Base-by-base conservation (phyloP, 768 basidiomycete species). In the Termitomyces sp. region DNA sequence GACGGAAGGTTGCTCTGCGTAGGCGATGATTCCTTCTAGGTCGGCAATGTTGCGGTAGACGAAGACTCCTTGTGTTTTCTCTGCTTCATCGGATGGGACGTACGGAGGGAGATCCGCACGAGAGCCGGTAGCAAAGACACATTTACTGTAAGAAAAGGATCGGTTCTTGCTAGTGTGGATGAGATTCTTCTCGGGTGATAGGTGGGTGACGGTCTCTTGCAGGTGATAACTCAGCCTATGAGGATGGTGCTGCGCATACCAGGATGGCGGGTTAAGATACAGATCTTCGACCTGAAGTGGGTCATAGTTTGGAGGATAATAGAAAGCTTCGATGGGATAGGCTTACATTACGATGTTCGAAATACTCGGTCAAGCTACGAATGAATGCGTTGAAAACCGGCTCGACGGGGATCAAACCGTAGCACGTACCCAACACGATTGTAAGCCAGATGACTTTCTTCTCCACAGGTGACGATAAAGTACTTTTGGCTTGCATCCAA, bases 41-140 rank as follows among this genome's bases (percentile, higher is more conserved):
- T 91, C 89, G 22, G 83, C 70, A 46, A 91, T 81, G 59, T 82
- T 88, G 33, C 89, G 81, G 65, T 91, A 91, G 0, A 87, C 86
- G 58, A 88, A 89, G 2, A 86, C 71, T 4, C 89, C 88, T 38
- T 74, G 75, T 7, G 76, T 79, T 32, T 64, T 67, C 18, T 66
- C 69, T 4, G 74, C 72, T 16, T 72, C 63, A 32, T 74, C 72
- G 1, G 71, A 62, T 5, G 81, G 72, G 35, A 82, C 70, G 63
- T 85, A 87, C 0, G 80, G 73, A 4, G 88, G 88, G 16, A 89
- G 73, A 1, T 77, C 77, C 1, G 87, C 86, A 24, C 75, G 76
- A 0, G 87, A 89, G 1, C 89, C 89, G 0, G 89, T 89, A 1
- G 87, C 84, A 35, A 91, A 70, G 24, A 90, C 73, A 48, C 86